These are phyloP conservation scores for Trichoderma reesei DNA, from an alignment of 495 filamentous ascomycete genomes.

Conservation along the genomic window DNA sequence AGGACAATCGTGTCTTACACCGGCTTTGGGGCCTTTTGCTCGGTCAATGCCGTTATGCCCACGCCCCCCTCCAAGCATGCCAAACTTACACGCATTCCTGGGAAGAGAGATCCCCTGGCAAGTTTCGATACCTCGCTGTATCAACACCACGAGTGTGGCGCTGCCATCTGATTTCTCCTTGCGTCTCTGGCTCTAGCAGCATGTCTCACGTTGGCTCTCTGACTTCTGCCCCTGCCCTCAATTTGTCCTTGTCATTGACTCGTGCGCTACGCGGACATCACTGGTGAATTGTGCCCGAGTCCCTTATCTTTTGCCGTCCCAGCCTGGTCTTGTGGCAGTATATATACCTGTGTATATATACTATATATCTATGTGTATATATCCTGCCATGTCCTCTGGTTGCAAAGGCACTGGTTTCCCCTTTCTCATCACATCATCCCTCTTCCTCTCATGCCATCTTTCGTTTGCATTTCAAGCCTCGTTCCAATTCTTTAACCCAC, in stretches of 20 bases:
- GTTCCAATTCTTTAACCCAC: neutral
- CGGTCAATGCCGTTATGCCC: neutral
- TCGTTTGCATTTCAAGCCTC: neutral
- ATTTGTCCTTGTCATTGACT: neutral
- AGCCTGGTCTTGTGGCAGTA: neutral
- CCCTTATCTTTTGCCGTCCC: neutral
- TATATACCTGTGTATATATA: neutral
- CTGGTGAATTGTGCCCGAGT: neutral
- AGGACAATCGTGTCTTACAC: constrained; percentile 2
- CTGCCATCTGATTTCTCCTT: constrained; percentile 3
- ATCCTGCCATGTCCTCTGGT: neutral
- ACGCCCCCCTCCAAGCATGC: neutral
- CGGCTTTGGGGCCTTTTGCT: neutral
- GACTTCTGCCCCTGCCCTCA: neutral
- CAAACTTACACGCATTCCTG: neutral
- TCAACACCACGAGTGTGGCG: constrained; percentile 7
- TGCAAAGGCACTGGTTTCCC: neutral
- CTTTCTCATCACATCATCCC: neutral
- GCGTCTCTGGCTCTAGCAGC: neutral
- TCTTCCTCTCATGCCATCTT: constrained; percentile 5
- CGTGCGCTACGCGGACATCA: neutral
- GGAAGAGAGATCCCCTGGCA: neutral
- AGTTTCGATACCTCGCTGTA: neutral
- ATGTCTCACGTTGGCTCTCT: neutral
- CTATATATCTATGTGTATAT: neutral